A percentile compares a stretch with the other conserved stretches of the same genome.
Evolutionary conservation across 352 stramenopile genomes (phyloP).

Genomic region (Hyaloperonospora arabidopsidis): DNA sequence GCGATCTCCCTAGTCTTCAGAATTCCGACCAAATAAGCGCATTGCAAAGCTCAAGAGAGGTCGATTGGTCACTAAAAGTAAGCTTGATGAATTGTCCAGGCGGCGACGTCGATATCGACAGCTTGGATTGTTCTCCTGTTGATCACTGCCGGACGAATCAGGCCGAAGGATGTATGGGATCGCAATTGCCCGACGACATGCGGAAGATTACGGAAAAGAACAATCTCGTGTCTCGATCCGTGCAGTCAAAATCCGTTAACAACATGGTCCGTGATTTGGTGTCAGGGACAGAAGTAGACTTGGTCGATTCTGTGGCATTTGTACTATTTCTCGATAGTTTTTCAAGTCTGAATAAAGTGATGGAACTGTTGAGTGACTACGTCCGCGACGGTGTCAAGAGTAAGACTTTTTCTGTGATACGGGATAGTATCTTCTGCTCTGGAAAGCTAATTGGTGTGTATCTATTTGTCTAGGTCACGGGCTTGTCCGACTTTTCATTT

Average conservation of each 20-base stretch:
- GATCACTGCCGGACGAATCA: constrained; percentile 45
- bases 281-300: constrained; percentile 33
- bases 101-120: constrained; percentile 35
- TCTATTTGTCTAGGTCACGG: constrained; percentile 31
- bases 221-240: constrained; percentile 5
- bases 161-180: constrained; percentile 20
- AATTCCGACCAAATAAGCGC: constrained; percentile 46
- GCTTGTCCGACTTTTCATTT: constrained; percentile 54
- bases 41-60: constrained; percentile 29
- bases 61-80: constrained; percentile 28
- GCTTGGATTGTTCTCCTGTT: constrained; percentile 52
- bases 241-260: constrained; percentile 19
- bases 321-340: constrained; percentile 67
- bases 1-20: constrained; percentile 60
- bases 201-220: constrained; percentile 22
- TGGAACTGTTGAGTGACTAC: constrained; percentile 43
- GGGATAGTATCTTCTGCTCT: background rate
- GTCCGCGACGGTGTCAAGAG: constrained; percentile 40
- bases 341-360: constrained; percentile 51
- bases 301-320: constrained; percentile 60
- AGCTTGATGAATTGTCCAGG: constrained; percentile 16
- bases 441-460: constrained; percentile 6
- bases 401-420: constrained; percentile 14
- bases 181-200: constrained; percentile 28
- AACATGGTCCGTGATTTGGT: constrained; percentile 34